Percentiles rank a stretch among this genome's conserved stretches.
Evolutionary conservation across 2,329 filamentous ascomycete genomes (phyloP).

Genomic region (Penicillium sp.): DNA sequence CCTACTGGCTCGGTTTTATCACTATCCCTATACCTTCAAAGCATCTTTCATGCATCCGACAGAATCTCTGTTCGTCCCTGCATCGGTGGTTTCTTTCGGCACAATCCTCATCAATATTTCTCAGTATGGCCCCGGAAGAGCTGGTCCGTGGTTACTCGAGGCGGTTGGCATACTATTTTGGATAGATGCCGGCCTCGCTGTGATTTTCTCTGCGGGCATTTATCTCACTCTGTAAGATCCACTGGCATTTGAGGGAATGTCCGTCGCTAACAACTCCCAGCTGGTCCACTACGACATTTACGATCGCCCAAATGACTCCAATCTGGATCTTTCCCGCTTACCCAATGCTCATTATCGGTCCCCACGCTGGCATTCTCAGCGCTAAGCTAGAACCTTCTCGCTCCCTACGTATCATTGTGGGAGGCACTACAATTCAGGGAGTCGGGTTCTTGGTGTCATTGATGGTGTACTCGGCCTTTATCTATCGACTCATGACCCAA

Average conservation of each 20-base stretch:
- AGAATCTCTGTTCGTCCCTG: conserved; percentile 72
- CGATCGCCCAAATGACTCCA: conserved; percentile 79
- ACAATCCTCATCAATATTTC: conserved; percentile 74
- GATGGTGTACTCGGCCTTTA: conserved; percentile 79
- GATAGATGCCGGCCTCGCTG: conserved; percentile 66
- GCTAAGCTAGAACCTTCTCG: conserved; percentile 42
- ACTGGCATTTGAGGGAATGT: not conserved
- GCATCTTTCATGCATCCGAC: conserved; percentile 70
- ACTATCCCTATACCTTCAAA: conserved; percentile 65
- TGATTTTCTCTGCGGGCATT: conserved; percentile 63
- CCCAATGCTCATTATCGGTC: conserved; percentile 70
- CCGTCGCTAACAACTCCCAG: conserved; percentile 32
- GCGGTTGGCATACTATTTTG: conserved; percentile 67
- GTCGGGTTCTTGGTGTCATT: conserved; percentile 62
- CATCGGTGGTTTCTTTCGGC: conserved; percentile 63
- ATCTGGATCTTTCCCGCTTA: conserved; percentile 87
- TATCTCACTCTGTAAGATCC: conserved; percentile 65
- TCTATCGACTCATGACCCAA: conserved; percentile 83
- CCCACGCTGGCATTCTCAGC: conserved; percentile 61
- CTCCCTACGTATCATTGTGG: conserved; percentile 55
- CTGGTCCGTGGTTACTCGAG: conserved; percentile 57
- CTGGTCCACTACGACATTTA: conserved; percentile 62
- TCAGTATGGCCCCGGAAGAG: conserved; percentile 65
- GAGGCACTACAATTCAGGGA: conserved; percentile 59
- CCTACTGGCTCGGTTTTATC: conserved; percentile 64